These are phyloP conservation scores for Chytridium lagenaria DNA, from an alignment of 371 early-diverging fungal genomes.

Conservation along the genomic window DNA sequence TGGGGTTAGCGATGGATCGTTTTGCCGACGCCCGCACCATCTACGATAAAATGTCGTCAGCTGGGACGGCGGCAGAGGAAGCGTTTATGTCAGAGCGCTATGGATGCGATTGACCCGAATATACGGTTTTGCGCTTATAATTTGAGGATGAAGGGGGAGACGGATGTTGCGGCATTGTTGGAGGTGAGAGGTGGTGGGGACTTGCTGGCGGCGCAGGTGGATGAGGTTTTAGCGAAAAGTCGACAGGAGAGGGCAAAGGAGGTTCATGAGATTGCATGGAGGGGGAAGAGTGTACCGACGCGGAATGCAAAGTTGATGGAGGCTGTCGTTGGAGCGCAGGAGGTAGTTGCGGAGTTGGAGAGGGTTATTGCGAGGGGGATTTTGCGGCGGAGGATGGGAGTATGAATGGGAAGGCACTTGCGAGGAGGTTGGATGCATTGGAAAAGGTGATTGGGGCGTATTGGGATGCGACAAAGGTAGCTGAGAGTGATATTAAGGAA, in stretches of 20 bases:
- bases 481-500: slow-evolving; percentile 67
- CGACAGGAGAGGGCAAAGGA: slow-evolving; percentile 14
- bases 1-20: slow-evolving; percentile 73
- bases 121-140: slow-evolving; percentile 82
- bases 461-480: slow-evolving; percentile 67
- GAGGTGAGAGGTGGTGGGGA: slow-evolving; percentile 20
- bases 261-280: slow-evolving; percentile 19
- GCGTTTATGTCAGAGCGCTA: slow-evolving; percentile 63
- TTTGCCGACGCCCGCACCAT: slow-evolving; percentile 69
- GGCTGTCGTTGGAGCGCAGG: slow-evolving; percentile 32
- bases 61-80: slow-evolving; percentile 26
- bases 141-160: slow-evolving; percentile 55
- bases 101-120: slow-evolving; percentile 81
- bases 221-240: slow-evolving; percentile 26
- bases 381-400: background rate
- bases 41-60: slow-evolving; percentile 67
- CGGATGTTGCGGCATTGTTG: slow-evolving; percentile 43
- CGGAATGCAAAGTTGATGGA: slow-evolving; percentile 30
- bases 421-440: slow-evolving; percentile 48
- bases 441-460: slow-evolving; percentile 62
- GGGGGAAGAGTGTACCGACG: slow-evolving; percentile 13
- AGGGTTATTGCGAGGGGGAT: slow-evolving; percentile 33
- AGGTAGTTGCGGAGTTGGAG: slow-evolving; percentile 49
- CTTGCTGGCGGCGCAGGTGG: slow-evolving; percentile 28
- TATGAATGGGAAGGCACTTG: slow-evolving; percentile 39